Evolutionary conservation across 176 grass and related monocot species (phyloP), one percentile per base, ranked within the genome.

Genomic region (Carex littledalei): DNA sequence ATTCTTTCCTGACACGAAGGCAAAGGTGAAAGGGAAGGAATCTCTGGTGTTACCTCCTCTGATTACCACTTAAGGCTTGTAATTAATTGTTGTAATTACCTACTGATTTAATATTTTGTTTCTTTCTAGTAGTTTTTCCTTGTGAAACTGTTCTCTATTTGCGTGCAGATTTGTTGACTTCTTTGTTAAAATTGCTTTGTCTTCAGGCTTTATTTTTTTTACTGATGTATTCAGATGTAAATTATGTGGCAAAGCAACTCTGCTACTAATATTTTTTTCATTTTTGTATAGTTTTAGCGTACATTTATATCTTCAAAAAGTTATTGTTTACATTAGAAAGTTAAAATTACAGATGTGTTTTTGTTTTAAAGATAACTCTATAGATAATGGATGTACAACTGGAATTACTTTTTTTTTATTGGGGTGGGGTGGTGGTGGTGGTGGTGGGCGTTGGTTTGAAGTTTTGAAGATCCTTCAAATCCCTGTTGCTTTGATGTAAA

Each of bases 1-100:
- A 18, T 83, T 86, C 22, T 98, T 94, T 88, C 92, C 95, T 1
- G 92, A 93, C 75, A 94, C 95, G 3, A 90, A 60, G 14, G 91
- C 91, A 24, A 69, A 79, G 52, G 89, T 98, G 56, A 86, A 79
- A 82, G 93, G 95, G 57, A 84, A 90, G 89, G 89, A 71, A 84
- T 86, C 94, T 64, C 1, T 77, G 20, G 67, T 86, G 31, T 87
- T 93, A 54, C 91, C 94, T 14, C 80, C 78, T 43, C 81, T 96
- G 17, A 89, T 96, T 57, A 96, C 94, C 81, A 93, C 94, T n/a
- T 96, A 74, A 96, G n/a, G 15, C 37, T 72, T 73, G 24, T 72
- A 69, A 39, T 49, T 72, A 69, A 39, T 49, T 81, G 2, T 58
- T 63, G 21, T 45, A 43, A 71, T 71, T 43, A 68, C 12, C 15